Base-by-base conservation (phyloP, 768 basidiomycete species). In the Naematelia aurantialba region DNA sequence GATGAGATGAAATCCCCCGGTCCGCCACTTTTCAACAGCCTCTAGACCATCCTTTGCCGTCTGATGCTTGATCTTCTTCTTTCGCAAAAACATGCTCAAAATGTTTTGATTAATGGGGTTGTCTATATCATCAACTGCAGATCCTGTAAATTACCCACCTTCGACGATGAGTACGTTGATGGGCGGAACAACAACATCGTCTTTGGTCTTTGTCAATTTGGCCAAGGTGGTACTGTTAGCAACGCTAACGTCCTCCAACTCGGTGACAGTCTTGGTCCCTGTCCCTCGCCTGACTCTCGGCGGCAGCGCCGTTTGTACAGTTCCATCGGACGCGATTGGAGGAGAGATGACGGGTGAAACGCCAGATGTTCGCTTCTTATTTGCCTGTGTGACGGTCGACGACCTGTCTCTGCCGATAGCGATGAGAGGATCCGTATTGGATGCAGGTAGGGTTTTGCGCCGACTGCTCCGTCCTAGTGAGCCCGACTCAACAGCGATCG, bases 101-200 rank as follows among this genome's bases (percentile, higher is more conserved):
- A 98, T 96, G 25, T 89, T 94, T 73, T 93, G 94, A 72, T 99
- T 98, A 80, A 99, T 98, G 4, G 91, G 89, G 74, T 99, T 99
- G 79, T 99, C 96, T 98, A 66, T 2, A 39, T 66, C 59, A 69
- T 60, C 59, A 3, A 13, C 22, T 27, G 30, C 11, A 12, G 22
- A 8, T 47, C 27, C 42, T 11, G 29, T 25, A 48, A 3, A 21
- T 14, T 10, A 80, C 87, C 61, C 64, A 91, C 94, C 94, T 77
- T 99, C 96, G 39, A 98, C 96, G 69, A 99, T 96, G 68, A 99
- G 82, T 0, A 99, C 96, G 68, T 89, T 94, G 73, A 99, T 97
- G 0, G 96, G 96, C 2, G 96, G 96, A 1, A 94, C 87, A 29
- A 97, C 87, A 60, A 85, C 85, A 25, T 82, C 81, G 56, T 89